phyloP scores from a whole-genome alignment of 108 stramenopile genomes.

The Parmales sp. region DNA sequence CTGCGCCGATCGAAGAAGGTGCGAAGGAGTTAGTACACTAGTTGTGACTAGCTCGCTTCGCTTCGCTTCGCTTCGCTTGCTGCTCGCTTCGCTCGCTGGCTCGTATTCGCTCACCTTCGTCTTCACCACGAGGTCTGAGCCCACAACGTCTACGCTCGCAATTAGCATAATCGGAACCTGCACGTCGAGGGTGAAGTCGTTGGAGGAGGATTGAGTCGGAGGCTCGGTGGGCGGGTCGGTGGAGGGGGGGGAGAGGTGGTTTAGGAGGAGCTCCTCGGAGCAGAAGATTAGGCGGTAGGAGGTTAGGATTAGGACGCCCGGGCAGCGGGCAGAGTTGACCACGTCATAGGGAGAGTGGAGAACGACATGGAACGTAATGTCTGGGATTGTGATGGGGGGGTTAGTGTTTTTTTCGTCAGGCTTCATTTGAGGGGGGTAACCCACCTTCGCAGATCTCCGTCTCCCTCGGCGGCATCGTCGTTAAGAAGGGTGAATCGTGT shows the following conservation, averaged over 20 bases:
- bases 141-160: not conserved
- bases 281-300: not conserved
- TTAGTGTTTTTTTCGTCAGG: too few relatives aligned
- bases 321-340: not conserved
- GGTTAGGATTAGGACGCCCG: constrained; percentile 1
- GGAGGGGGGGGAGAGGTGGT: too few relatives aligned
- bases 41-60: too few relatives aligned
- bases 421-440: too few relatives aligned
- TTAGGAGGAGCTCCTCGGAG: not conserved
- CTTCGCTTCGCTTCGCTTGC: too few relatives aligned
- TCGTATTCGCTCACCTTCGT: too few relatives aligned
- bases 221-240: too few relatives aligned
- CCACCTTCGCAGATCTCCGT: not conserved
- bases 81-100: too few relatives aligned
- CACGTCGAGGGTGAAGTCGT: not conserved
- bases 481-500: too few relatives aligned
- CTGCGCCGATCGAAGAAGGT: too few relatives aligned
- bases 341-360: constrained; percentile 5
- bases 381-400: too few relatives aligned
- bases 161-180: constrained; percentile 8
- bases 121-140: not conserved
- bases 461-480: not conserved
- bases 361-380: not conserved
- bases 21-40: too few relatives aligned
- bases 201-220: not conserved